Base-by-base conservation (phyloP, 2,329 filamentous ascomycete genomes). In the Penicillium italicum region DNA sequence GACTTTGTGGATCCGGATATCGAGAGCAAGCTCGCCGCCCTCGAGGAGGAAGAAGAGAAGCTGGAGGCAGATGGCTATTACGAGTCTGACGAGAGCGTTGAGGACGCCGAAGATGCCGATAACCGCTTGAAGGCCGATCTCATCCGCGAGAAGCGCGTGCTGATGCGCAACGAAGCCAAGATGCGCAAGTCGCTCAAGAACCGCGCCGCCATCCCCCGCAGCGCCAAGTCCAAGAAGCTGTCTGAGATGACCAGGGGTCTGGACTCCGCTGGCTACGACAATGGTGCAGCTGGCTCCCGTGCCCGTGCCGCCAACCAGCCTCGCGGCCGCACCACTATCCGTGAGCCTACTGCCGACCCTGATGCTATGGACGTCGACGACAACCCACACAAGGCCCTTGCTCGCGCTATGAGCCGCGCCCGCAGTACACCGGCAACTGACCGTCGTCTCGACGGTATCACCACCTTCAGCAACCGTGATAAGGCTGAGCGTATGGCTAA, bases 161-260 rank as follows among this genome's bases (percentile, higher is more conserved):
- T 97, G 60, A 94, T 97, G 77, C 86, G 90, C 72, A 97, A 97
- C 77, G 94, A 96, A 69, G 89, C 91, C 61, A 89, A 90, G 78
- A 91, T 96, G 87, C 90, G 91, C 78, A 97, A 96, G 82, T 88
- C 88, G 40, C 85, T 99, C 73, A 97, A 99, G 87, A 99, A 99
- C 81, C 86, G 91, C 65, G 93, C 94, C 59, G 84, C 93, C 65
- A 95, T 99, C 62, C 95, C 94, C 24, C 87, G 94, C 69, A 89
- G 87, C 65, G 83, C 85, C 64, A 85, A 87, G 72, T 85, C 90
- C 73, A 91, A 92, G 80, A 87, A 89, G 59, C 81, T 96, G 50
- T 89, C 90, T 22, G 86, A 95, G 74, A 90, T 97, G 83, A 88
- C 96, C 74, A 84, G 88, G 57, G 88, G 90, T 56, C 84, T 99